Evolutionary conservation across 1,284 basidiomycete species (phyloP).

Genomic region (Blastosporella zonata): DNA sequence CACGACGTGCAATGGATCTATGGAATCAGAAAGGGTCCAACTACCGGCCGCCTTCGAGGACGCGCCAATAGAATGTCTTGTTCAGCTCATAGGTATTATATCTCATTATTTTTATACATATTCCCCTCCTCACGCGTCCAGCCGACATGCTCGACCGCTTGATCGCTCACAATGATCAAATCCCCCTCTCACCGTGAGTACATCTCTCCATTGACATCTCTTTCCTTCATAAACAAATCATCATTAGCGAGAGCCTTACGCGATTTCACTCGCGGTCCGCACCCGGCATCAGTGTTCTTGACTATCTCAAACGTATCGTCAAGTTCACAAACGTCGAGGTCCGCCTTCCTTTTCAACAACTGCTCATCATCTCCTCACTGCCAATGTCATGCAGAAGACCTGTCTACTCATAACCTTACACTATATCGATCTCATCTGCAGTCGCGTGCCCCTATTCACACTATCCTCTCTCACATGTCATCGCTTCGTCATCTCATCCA

Average conservation of each 20-base stretch:
- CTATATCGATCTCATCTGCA: conserved; percentile 94
- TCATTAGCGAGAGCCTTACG: conserved; percentile 73
- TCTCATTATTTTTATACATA: conserved; percentile 11
- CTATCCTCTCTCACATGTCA: conserved; percentile 93
- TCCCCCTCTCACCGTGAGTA: conserved; percentile 78
- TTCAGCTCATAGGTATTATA: conserved; percentile 76
- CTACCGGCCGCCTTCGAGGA: conserved; percentile 74
- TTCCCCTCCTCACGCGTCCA: conserved; percentile 29
- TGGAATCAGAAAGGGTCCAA: conserved; percentile 75
- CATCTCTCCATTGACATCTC: conserved; percentile 14
- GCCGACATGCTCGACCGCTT: conserved; percentile 93
- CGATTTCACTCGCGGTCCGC: conserved; percentile 91
- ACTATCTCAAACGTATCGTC: conserved; percentile 90
- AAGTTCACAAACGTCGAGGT: conserved; percentile 93
- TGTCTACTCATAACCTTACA: conserved; percentile 87
- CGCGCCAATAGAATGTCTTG: conserved; percentile 76
- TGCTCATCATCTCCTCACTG: conserved; percentile 3
- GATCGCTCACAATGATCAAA: conserved; percentile 90
- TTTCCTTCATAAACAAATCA: conserved; percentile 17
- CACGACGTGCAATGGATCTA: conserved; percentile 67
- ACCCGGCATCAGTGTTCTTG: conserved; percentile 80
- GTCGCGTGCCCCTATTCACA: conserved; percentile 81
- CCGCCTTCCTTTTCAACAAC: conserved; percentile 21
- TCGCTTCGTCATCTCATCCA: conserved; percentile 89
- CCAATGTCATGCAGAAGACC: conserved; percentile 58